A percentile compares a stretch with the other conserved stretches of the same genome.
Evolutionary conservation across 1,284 basidiomycete species (phyloP).

Genomic region (Puccinia coronata): DNA sequence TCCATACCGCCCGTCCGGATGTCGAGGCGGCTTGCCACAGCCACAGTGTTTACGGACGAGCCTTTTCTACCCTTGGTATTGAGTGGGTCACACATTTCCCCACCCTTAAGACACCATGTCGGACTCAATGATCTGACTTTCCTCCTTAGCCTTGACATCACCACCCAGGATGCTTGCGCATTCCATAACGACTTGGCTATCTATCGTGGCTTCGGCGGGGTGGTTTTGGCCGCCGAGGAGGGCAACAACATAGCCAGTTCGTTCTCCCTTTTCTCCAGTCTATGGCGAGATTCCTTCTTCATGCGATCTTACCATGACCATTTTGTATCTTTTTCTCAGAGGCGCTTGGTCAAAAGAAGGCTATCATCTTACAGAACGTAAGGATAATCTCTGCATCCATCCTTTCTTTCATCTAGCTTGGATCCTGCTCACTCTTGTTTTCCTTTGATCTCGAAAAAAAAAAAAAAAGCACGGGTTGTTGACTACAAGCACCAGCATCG

Average conservation of each 20-base stretch:
- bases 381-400: neutral
- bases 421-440: neutral
- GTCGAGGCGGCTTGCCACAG: conserved; percentile 69
- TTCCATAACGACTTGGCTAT: conserved; percentile 57
- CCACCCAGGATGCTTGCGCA: conserved; percentile 59
- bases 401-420: neutral
- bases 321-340: conserved; percentile 52
- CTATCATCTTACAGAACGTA: conserved; percentile 58
- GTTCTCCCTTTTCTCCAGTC: neutral
- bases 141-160: conserved; percentile 57
- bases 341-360: conserved; percentile 59
- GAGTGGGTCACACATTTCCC: conserved; percentile 63
- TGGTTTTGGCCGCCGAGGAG: conserved; percentile 67
- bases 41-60: conserved; percentile 67
- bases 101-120: conserved; percentile 53
- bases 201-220: conserved; percentile 63
- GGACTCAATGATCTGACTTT: conserved; percentile 50
- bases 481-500: conserved; percentile 55
- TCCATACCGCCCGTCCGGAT: conserved; percentile 68
- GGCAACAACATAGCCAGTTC: conserved; percentile 62
- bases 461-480: conserved; percentile 56
- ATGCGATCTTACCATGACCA: neutral
- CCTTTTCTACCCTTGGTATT: conserved; percentile 67
- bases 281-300: neutral
- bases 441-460: conserved; percentile 48